phyloP scores from a whole-genome alignment of 1,139 yeast species.

The Kodamaea ohmeri region DNA sequence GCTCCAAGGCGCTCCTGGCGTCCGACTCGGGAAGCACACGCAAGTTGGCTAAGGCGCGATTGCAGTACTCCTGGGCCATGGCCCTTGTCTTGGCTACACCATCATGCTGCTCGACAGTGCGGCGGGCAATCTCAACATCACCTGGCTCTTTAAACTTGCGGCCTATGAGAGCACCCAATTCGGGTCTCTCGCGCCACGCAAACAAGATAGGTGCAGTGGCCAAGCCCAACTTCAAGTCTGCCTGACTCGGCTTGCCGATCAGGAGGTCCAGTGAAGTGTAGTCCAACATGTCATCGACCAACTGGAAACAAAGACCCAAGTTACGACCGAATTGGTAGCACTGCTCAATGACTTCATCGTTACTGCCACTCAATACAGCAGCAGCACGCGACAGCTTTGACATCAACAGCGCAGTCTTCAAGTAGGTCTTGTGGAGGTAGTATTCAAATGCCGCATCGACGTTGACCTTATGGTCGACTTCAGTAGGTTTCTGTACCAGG shows the following conservation, averaged over 20 bases:
- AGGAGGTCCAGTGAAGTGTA: slow-evolving; percentile 80
- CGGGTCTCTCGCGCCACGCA: slow-evolving; percentile 90
- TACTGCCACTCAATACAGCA: slow-evolving; percentile 87
- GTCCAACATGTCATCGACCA: slow-evolving; percentile 95
- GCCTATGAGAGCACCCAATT: slow-evolving; percentile 75
- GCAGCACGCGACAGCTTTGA: slow-evolving; percentile 94
- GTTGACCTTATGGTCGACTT: slow-evolving; percentile 63
- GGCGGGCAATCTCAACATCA: slow-evolving; percentile 77
- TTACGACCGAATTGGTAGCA: slow-evolving; percentile 92
- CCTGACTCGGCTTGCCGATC: slow-evolving; percentile 93
- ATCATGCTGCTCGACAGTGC: slow-evolving; percentile 63
- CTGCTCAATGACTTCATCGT: slow-evolving; percentile 69
- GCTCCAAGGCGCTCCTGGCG: slow-evolving; percentile 83
- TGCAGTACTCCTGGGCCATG: slow-evolving; percentile 77
- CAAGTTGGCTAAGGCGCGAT: slow-evolving; percentile 69
- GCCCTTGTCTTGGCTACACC: slow-evolving; percentile 77
- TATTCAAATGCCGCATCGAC: slow-evolving; percentile 90
- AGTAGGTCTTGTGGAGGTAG: slow-evolving; percentile 89
- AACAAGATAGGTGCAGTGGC: slow-evolving; percentile 96
- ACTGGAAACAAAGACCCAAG: slow-evolving; percentile 91
- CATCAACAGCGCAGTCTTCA: slow-evolving; percentile 92
- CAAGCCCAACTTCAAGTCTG: slow-evolving; percentile 87
- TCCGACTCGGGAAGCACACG: slow-evolving; percentile 80
- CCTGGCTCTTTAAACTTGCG: slow-evolving; percentile 80
- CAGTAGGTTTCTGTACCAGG: slow-evolving; percentile 41